phyloP scores from a whole-genome alignment of 768 basidiomycete genomes.

The Royoungia palumana region DNA sequence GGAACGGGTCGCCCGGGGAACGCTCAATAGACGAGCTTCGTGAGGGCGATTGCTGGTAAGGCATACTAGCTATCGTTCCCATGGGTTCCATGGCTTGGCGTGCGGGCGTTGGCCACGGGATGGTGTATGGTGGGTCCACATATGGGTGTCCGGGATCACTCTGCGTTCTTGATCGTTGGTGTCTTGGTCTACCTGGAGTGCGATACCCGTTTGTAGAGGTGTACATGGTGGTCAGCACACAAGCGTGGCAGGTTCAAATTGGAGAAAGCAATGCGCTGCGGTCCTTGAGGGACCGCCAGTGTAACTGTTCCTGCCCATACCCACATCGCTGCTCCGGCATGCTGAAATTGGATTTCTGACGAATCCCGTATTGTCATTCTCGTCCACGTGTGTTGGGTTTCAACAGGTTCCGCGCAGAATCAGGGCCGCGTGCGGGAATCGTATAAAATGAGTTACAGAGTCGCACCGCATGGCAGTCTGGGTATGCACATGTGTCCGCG shows the following conservation, averaged over 20 bases:
- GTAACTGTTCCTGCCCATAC: background rate
- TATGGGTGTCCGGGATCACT: constrained; percentile 26
- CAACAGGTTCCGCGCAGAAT: no score
- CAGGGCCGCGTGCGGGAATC: no score
- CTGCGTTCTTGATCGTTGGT: constrained; percentile 9
- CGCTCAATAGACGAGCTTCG: constrained; percentile 24
- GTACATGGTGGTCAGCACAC: constrained; percentile 11
- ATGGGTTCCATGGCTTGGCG: constrained; percentile 21
- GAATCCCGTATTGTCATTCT: no score
- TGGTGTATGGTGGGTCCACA: constrained; percentile 21
- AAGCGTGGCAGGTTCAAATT: background rate
- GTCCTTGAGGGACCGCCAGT: background rate
- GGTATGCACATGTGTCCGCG: no score
- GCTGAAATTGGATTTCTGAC: no score
- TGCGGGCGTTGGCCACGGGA: constrained; percentile 24
- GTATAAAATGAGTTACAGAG: no score
- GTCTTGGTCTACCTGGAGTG: constrained; percentile 10
- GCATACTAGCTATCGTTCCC: background rate
- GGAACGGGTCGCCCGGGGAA: constrained; percentile 9
- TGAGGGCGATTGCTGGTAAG: constrained; percentile 10
- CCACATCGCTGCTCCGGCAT: background rate
- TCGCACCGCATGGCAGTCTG: no score
- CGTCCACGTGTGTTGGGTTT: no score
- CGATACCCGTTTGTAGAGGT: constrained; percentile 8
- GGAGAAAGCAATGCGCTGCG: background rate